These are phyloP conservation scores for Starmera stellimalicola DNA, from an alignment of 1,139 yeast genomes.

Conservation along the genomic window DNA sequence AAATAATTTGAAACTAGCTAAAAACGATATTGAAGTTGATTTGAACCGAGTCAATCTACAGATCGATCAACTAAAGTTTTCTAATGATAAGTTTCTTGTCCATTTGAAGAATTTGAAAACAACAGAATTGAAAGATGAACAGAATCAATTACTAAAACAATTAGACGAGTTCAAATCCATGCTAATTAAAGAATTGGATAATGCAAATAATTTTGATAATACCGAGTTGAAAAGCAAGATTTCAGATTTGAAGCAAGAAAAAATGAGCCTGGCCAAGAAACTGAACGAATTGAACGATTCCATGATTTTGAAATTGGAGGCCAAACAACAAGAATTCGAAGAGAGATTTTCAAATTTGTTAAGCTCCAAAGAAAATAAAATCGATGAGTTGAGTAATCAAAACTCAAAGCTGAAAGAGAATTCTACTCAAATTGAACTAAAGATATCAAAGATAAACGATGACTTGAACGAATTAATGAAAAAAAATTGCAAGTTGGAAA, in stretches of 20 bases:
- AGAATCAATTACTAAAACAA: constrained; percentile 8
- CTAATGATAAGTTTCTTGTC: constrained; percentile 2
- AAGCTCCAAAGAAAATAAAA: constrained; percentile 4
- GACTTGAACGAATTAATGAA: not conserved
- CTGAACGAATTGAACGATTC: constrained; percentile 3
- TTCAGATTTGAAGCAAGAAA: constrained; percentile 4
- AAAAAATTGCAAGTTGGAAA: not conserved
- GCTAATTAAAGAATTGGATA: constrained; percentile 5
- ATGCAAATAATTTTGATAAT: constrained; percentile 7
- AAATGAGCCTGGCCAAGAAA: constrained; percentile 1
- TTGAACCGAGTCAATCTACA: constrained; percentile 9
- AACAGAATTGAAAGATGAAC: constrained; percentile 9
- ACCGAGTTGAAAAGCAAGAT: constrained; percentile 7
- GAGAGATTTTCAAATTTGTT: constrained; percentile 4
- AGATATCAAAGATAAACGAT: not conserved
- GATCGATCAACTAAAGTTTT: constrained; percentile 4
- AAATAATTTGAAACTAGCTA: constrained; percentile 7
- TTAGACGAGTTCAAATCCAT: constrained; percentile 10
- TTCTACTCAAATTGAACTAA: constrained; percentile 1
- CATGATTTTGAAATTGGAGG: constrained; percentile 4
- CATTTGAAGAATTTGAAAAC: constrained; percentile 10
- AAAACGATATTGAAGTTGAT: constrained; percentile 9
- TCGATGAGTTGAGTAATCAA: not conserved
- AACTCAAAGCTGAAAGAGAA: constrained; percentile 1
- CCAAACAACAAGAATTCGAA: constrained; percentile 5